These are phyloP conservation scores for Pisolithus orientalis DNA, from an alignment of 768 basidiomycete genomes.

Conservation along the genomic window DNA sequence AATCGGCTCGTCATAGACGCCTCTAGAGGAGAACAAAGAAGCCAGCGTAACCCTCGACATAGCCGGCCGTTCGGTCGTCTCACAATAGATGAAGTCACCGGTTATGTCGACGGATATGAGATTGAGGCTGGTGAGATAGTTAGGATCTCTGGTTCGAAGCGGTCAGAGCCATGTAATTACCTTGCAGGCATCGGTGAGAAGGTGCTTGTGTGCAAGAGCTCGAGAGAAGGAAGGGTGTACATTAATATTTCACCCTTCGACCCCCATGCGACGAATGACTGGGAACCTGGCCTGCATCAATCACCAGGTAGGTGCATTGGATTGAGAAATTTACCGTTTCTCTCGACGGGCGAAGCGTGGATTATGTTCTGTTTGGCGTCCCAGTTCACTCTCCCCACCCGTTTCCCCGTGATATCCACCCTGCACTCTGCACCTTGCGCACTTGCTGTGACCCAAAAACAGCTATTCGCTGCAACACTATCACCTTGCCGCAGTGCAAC, in stretches of 20 bases:
- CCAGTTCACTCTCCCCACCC: conserved; percentile 65
- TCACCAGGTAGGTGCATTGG: neutral
- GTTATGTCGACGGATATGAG: conserved; percentile 39
- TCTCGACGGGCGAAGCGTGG: conserved; percentile 50
- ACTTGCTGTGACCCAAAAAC: conserved; percentile 49
- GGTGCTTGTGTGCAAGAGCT: conserved; percentile 44
- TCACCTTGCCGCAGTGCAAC: conserved; percentile 23
- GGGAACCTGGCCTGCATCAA: conserved; percentile 32
- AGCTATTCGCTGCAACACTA: conserved; percentile 12
- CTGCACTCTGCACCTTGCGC: conserved; percentile 51
- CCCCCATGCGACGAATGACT: conserved; percentile 52
- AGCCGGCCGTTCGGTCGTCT: conserved; percentile 28
- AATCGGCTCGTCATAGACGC: conserved; percentile 44
- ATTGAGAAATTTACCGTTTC: conserved; percentile 42
- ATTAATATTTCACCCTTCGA: conserved; percentile 42
- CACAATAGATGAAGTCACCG: conserved; percentile 51
- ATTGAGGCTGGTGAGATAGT: conserved; percentile 11
- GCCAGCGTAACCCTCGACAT: conserved; percentile 41
- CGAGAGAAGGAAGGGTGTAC: conserved; percentile 61
- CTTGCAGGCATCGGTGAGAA: conserved; percentile 16
- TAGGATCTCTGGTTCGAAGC: neutral
- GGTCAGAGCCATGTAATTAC: neutral
- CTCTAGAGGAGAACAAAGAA: conserved; percentile 53
- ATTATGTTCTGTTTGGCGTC: conserved; percentile 46
- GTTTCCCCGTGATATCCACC: conserved; percentile 58